A percentile compares a stretch with the other conserved stretches of the same genome.
phyloP scores from a whole-genome alignment of 164 flowering plant genomes.

The Chimonanthus praecox region DNA sequence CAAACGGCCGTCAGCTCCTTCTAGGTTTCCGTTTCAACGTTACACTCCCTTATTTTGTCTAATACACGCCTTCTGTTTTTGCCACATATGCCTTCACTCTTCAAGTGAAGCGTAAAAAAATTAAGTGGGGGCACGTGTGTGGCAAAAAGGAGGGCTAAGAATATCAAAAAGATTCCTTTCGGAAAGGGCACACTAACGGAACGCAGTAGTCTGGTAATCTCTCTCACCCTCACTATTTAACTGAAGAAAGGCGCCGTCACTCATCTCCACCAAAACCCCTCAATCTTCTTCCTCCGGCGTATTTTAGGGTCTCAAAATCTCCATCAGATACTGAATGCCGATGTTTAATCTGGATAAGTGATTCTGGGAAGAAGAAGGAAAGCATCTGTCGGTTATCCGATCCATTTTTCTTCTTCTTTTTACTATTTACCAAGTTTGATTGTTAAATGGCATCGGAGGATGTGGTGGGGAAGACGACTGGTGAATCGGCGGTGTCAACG shows the following conservation, averaged over 20 bases:
- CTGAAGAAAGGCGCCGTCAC: constrained; percentile 3
- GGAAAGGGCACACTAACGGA: not conserved
- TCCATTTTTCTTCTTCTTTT: constrained; percentile 2
- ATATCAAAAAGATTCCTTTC: not conserved
- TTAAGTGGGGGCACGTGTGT: not conserved
- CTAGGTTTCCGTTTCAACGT: not conserved
- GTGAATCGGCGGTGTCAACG: constrained; percentile 76
- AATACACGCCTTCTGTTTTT: not conserved
- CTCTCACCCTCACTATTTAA: not conserved
- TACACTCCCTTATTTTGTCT: not conserved
- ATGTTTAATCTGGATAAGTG: too few species aligned
- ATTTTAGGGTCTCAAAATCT: not conserved
- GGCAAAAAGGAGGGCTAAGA: not conserved
- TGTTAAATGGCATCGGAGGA: constrained; percentile 58
- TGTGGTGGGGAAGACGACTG: constrained; percentile 47
- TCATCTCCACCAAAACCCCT: not conserved
- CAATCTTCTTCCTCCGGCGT: not conserved
- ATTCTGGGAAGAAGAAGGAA: too few species aligned
- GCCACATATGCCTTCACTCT: not conserved
- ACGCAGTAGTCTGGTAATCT: too few species aligned
- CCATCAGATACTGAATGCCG: not conserved
- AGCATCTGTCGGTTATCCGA: too few species aligned
- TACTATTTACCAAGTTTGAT: too few species aligned
- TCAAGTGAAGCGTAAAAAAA: not conserved
- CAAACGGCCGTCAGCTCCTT: not conserved